A percentile compares a stretch with the other conserved stretches of the same genome.
Evolutionary conservation across 805 yeast genomes (phyloP).

Genomic region (Starmera pachycereana): DNA sequence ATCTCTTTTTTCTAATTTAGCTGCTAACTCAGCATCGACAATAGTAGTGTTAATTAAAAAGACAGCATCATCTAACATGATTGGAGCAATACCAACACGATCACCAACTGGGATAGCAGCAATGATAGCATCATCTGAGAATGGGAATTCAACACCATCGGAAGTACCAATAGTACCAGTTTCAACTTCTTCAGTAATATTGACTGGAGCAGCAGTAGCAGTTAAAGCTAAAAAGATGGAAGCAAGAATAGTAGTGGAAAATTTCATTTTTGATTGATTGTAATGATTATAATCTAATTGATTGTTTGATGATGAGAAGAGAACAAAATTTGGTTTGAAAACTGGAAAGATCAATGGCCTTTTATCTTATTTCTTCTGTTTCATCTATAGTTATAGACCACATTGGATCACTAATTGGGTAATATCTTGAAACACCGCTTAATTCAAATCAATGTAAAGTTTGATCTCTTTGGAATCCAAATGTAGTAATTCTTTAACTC

Average conservation of each 20-base stretch:
- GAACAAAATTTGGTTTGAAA: too few relatives aligned
- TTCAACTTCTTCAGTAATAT: constrained; percentile 5
- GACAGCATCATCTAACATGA: constrained; percentile 15
- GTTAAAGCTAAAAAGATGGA: constrained; percentile 6
- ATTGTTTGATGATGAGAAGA: too few relatives aligned
- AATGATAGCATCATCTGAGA: constrained; percentile 17
- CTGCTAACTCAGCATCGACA: background rate
- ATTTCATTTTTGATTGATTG: constrained; percentile 3
- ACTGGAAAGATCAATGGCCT: too few relatives aligned
- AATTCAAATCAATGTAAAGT: too few relatives aligned
- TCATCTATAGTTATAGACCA: too few relatives aligned
- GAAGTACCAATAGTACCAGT: constrained; percentile 5
- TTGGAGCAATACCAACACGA: constrained; percentile 15
- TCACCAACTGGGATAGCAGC: constrained; percentile 14
- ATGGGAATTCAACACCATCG: constrained; percentile 16
- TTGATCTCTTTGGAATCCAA: too few relatives aligned
- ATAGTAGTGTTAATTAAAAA: constrained; percentile 18
- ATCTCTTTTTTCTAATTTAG: constrained; percentile 1
- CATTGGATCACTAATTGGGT: too few relatives aligned
- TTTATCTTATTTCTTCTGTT: too few relatives aligned
- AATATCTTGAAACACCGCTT: too few relatives aligned
- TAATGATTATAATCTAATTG: too few relatives aligned
- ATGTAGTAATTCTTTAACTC: too few relatives aligned
- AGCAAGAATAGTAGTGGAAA: constrained; percentile 6
- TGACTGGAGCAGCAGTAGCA: constrained; percentile 2